These are phyloP conservation scores for Colletotrichum chlorophyti DNA, from an alignment of 2,329 filamentous ascomycete species.

Conservation along the genomic window DNA sequence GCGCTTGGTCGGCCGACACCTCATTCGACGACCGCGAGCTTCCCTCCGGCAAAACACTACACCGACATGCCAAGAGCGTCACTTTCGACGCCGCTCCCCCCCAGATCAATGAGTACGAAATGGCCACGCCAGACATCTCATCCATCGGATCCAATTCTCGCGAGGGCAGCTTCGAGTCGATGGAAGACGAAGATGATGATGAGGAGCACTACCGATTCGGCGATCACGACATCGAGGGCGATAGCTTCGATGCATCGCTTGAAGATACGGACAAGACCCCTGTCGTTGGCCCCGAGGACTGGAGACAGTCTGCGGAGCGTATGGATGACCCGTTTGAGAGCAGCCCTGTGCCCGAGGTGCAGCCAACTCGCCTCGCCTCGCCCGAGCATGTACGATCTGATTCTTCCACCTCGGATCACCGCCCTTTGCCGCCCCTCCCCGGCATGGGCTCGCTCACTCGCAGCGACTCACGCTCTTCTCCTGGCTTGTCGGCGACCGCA, in stretches of 20 bases:
- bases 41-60: slow-evolving; percentile 71
- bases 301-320: slow-evolving; percentile 67
- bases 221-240: slow-evolving; percentile 70
- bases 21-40: slow-evolving; percentile 64
- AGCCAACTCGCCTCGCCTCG: slow-evolving; percentile 51
- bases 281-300: slow-evolving; percentile 96
- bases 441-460: slow-evolving; percentile 54
- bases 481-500: slow-evolving; percentile 71
- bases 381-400: slow-evolving; percentile 70
- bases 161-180: slow-evolving; percentile 90
- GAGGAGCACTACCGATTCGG: slow-evolving; percentile 57
- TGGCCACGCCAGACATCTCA: slow-evolving; percentile 96
- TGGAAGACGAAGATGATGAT: slow-evolving; percentile 70
- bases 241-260: slow-evolving; percentile 94
- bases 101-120: slow-evolving; percentile 96
- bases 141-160: slow-evolving; percentile 88
- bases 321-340: slow-evolving; percentile 73
- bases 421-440: slow-evolving; percentile 87
- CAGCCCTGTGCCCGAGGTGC: slow-evolving; percentile 69
- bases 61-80: slow-evolving; percentile 93
- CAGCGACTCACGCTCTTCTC: slow-evolving; percentile 61
- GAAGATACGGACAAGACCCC: slow-evolving; percentile 98
- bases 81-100: slow-evolving; percentile 95
- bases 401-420: slow-evolving; percentile 76
- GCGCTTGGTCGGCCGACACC: slow-evolving; percentile 72